phyloP scores from a whole-genome alignment of 495 filamentous ascomycete genomes.

The Hypoxylon perforatum region DNA sequence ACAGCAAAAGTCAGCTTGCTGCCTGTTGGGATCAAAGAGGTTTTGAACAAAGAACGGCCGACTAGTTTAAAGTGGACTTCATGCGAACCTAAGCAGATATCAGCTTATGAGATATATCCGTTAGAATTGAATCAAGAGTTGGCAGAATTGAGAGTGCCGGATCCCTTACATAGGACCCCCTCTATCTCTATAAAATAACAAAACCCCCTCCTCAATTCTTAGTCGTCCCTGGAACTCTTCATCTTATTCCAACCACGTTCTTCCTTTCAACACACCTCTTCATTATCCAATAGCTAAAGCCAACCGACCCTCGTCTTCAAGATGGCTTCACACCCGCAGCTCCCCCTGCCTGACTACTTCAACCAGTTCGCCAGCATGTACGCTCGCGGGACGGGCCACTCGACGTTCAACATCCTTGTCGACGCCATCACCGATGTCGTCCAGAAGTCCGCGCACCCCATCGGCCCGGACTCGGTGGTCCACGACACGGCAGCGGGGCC shows the following conservation, averaged over 20 bases:
- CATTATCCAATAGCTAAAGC: not conserved
- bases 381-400: slow-evolving; percentile 44
- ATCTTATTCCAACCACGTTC: not conserved
- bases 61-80: no score
- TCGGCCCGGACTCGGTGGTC: slow-evolving; percentile 41
- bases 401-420: slow-evolving; percentile 43
- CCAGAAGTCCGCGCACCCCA: slow-evolving; percentile 36
- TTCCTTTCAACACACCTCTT: not conserved
- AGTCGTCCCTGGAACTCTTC: no score
- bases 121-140: no score
- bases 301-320: slow-evolving; percentile 12
- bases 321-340: slow-evolving; percentile 35
- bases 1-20: no score
- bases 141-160: no score
- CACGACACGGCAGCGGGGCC: slow-evolving; percentile 52
- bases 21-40: no score
- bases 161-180: no score
- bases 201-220: no score
- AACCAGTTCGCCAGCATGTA: slow-evolving; percentile 43
- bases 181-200: no score
- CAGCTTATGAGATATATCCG: no score
- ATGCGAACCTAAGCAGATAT: no score
- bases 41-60: no score
- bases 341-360: slow-evolving; percentile 48
- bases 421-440: slow-evolving; percentile 36